These are phyloP conservation scores for Dioscorea alata DNA, from an alignment of 106 monocot genomes.

Conservation along the genomic window DNA sequence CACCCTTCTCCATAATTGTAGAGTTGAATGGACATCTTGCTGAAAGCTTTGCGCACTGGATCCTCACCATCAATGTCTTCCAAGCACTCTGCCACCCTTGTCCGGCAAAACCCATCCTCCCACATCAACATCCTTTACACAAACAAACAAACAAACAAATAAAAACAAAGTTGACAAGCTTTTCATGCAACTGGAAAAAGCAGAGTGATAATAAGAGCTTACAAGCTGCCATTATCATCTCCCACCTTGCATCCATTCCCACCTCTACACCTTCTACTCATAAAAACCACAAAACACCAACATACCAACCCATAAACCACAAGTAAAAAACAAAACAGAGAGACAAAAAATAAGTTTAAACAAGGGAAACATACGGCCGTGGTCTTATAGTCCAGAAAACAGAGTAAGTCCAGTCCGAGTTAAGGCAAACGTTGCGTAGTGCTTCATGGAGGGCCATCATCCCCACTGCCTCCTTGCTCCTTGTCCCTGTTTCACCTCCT, in stretches of 20 bases:
- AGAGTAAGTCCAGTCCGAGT: slow-evolving; percentile 94
- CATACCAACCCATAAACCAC: not conserved
- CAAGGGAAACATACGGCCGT: slow-evolving; percentile 49
- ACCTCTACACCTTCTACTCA: slow-evolving; percentile 67
- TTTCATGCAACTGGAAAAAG: too few species aligned
- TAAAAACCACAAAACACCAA: not conserved
- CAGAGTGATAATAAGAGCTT: slow-evolving; percentile 15
- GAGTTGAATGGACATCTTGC: slow-evolving; percentile 98
- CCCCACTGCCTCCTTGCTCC: slow-evolving; percentile 12
- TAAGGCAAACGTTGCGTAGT: slow-evolving; percentile 80
- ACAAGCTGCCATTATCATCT: slow-evolving; percentile 92
- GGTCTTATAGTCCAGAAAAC: slow-evolving; percentile 95
- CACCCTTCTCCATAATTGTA: slow-evolving; percentile 99
- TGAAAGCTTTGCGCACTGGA: slow-evolving; percentile 77
- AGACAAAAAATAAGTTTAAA: not conserved
- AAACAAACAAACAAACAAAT: not conserved
- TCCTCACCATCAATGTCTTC: slow-evolving; percentile 79
- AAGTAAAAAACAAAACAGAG: not conserved
- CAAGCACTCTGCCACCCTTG: slow-evolving; percentile 42
- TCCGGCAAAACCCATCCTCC: slow-evolving; percentile 90
- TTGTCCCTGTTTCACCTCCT: not conserved
- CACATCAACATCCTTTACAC: slow-evolving; percentile 82
- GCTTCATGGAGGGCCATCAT: slow-evolving; percentile 86
- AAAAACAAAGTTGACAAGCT: too few species aligned
- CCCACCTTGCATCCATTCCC: slow-evolving; percentile 96